Conservation (phyloP, 1,284 basidiomycete species). For the Wolfiporia cocos region DNA sequence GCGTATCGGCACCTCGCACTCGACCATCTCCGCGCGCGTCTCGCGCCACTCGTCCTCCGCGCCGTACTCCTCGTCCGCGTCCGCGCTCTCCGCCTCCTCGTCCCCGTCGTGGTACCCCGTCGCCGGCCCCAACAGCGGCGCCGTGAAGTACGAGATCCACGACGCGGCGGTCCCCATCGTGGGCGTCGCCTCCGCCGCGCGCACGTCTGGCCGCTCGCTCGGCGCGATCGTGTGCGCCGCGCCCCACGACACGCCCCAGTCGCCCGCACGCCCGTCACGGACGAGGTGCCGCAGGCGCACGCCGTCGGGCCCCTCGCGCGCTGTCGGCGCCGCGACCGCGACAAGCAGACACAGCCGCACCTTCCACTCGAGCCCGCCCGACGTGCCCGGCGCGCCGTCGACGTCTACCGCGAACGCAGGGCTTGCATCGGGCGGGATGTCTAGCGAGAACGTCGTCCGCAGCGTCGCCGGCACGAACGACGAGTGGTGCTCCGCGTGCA, state of each 20-base stretch:
- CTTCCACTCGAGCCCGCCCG: conserved; percentile 82
- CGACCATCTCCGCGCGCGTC: conserved; percentile 73
- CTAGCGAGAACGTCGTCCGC: conserved; percentile 78
- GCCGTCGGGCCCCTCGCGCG: conserved; percentile 40
- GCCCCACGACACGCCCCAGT: conserved; percentile 64
- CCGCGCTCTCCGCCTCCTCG: conserved; percentile 29
- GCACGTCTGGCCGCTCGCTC: conserved; percentile 38
- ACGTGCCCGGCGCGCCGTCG: conserved; percentile 20
- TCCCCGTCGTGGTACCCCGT: conserved; percentile 58
- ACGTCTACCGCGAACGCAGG: conserved; percentile 69
- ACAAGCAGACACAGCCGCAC: conserved; percentile 80
- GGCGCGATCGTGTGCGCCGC: conserved; percentile 56
- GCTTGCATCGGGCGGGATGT: conserved; percentile 85
- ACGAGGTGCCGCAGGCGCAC: conserved; percentile 49
- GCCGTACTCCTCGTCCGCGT: conserved; percentile 48
- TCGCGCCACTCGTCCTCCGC: conserved; percentile 62
- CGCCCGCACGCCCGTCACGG: conserved; percentile 50
- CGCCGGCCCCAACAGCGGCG: conserved; percentile 42
- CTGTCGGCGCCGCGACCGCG: conserved; percentile 46
- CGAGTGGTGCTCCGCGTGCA: conserved; percentile 80
- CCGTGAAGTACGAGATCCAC: conserved; percentile 53
- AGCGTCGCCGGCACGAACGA: conserved; percentile 67
- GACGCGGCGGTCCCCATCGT: conserved; percentile 25
- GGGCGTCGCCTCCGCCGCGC: conserved; percentile 7
- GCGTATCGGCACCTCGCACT: conserved; percentile 86